These are phyloP conservation scores for Solanum sejunctum DNA, from an alignment of 257 asterid species.

Conservation along the genomic window DNA sequence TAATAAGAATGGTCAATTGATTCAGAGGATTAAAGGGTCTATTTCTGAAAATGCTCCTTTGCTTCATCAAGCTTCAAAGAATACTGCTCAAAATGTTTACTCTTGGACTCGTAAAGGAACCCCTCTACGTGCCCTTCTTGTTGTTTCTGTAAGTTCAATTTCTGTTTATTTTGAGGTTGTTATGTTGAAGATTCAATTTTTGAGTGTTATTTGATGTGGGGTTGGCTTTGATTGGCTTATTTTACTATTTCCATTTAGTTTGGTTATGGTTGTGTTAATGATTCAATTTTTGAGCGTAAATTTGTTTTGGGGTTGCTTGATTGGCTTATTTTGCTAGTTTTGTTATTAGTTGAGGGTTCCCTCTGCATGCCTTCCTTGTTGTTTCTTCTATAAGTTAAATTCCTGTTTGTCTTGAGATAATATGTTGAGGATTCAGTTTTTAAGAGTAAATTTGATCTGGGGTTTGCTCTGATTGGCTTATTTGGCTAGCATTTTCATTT, in stretches of 20 bases:
- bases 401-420: neutral
- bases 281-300: neutral
- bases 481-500: neutral
- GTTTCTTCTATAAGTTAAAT: conserved; percentile 42
- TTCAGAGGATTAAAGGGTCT: conserved; percentile 35
- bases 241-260: neutral
- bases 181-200: neutral
- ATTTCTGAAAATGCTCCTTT: conserved; percentile 45
- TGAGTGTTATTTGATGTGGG: neutral
- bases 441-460: neutral
- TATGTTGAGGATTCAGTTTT: neutral
- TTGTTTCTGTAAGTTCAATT: conserved; percentile 44
- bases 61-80: conserved; percentile 50
- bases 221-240: neutral
- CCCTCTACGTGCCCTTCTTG: conserved; percentile 59
- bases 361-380: conserved; percentile 54
- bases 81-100: conserved; percentile 35
- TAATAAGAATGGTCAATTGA: conserved; percentile 17
- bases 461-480: neutral
- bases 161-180: neutral
- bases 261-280: neutral
- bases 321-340: neutral
- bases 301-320: neutral
- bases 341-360: conserved; percentile 44
- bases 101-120: conserved; percentile 69